Evolutionary conservation across 2,329 filamentous ascomycete genomes (phyloP), one percentile per base, ranked within the genome.

Genomic region (Pseudogymnoascus destructans): DNA sequence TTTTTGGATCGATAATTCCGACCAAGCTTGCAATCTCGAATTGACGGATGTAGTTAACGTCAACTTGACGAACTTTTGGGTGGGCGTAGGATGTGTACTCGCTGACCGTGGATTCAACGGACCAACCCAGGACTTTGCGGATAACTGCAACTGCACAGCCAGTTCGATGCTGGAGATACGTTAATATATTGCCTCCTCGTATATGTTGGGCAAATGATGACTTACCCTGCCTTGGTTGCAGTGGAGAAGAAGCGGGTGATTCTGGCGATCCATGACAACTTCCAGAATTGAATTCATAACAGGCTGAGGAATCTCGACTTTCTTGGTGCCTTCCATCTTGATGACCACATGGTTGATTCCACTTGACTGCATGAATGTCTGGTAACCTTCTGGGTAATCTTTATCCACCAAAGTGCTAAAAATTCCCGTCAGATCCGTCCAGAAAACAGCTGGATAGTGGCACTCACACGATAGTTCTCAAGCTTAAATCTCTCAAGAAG

Each of bases 301-400:
- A 46, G 75, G 71, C 6, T 81, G 68, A 0, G 86, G 80, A 33
- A 89, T 89, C 7, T 78, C 77, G 58, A 85, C 77, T 65, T 91
- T 90, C 71, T 96, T 95, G 64, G 95, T 95, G n/a, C 90, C 86
- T 61, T 84, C 81, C 75, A 96, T 87, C 64, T 85, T 79, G 66
- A 95, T 85, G 40, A 87, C 77, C 63, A 83, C 75, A 65, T 95
- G 89, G 46, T 77, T 77, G 66, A 95, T 92, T 61, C 77, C 77
- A 64, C 86, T 81, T 4, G 74, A 70, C 35, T 75, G 68, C 64
- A 95, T 79, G 68, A 93, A 95, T 2, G 72, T 67, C 19, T 74
- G 68, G 57, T 81, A 79, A 0, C 75, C 76, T 2, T 75, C 70
- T 7, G 75, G 72, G 13, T 79, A 75, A 3, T 85, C 81, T 62